Percentiles rank a stretch among this genome's conserved stretches.
These are phyloP conservation scores for Euphorbia pulcherrima DNA, from an alignment of 345 rosid genomes.

Conservation along the genomic window DNA sequence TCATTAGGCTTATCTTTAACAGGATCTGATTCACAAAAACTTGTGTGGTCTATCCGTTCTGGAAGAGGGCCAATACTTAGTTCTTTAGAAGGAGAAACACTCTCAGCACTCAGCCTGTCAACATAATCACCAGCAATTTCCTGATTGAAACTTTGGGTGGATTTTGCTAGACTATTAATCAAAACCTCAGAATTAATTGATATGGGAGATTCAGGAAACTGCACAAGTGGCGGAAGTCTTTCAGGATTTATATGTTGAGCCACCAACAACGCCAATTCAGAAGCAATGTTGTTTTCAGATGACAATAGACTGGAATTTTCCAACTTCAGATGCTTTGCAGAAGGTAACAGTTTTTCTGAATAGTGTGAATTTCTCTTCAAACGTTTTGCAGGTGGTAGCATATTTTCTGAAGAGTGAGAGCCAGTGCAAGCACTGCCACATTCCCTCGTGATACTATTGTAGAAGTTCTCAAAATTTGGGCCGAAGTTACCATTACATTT, in stretches of 20 bases:
- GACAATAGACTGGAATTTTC: conserved; percentile 15
- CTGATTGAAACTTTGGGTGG: background rate
- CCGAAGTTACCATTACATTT: background rate
- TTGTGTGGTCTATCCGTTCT: conserved; percentile 9
- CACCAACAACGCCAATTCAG: conserved; percentile 16
- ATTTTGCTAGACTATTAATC: background rate
- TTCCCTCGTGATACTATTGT: background rate
- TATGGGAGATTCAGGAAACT: conserved; percentile 33
- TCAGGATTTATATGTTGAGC: conserved; percentile 20
- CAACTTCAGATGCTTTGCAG: conserved; percentile 20
- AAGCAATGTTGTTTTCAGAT: conserved; percentile 16
- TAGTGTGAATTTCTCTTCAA: background rate
- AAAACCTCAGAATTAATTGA: conserved; percentile 29
- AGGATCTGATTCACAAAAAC: conserved; percentile 12
- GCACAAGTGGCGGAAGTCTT: conserved; percentile 29
- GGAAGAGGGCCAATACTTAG: conserved; percentile 5
- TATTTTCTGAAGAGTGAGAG: conserved; percentile 21
- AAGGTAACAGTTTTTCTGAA: conserved; percentile 13
- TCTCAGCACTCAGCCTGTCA: conserved; percentile 4
- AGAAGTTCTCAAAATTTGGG: conserved; percentile 4
- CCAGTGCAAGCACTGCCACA: conserved; percentile 9
- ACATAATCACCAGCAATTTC: background rate
- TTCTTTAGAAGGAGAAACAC: conserved; percentile 11
- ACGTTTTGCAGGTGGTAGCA: conserved; percentile 16
- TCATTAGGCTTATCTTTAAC: conserved; percentile 11